Percentiles rank a stretch among this genome's conserved stretches.
phyloP scores from a whole-genome alignment of 257 asterid genomes.

The Paulownia fortunei region DNA sequence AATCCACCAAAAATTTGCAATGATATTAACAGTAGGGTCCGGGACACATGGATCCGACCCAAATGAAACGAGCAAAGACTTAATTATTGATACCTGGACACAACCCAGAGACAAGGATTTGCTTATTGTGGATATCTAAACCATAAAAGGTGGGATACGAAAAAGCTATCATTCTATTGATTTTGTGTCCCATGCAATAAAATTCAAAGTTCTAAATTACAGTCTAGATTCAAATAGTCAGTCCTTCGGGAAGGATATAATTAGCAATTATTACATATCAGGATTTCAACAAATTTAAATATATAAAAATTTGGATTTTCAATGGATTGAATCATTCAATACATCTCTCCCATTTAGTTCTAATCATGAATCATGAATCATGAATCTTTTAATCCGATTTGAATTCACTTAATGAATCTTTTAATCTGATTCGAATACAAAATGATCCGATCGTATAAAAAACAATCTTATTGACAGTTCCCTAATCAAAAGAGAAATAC shows the following conservation, averaged over 20 bases:
- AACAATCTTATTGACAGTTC: constrained; percentile 3
- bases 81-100: too few relatives aligned
- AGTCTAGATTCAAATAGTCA: neutral
- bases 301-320: neutral
- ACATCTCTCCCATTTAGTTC: neutral
- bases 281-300: too few relatives aligned
- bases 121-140: too few relatives aligned
- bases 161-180: neutral
- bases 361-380: neutral
- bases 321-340: neutral
- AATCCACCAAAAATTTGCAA: neutral
- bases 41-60: neutral
- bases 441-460: neutral
- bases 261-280: neutral
- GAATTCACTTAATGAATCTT: too few relatives aligned
- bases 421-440: neutral
- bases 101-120: too few relatives aligned
- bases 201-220: neutral
- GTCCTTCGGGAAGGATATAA: neutral
- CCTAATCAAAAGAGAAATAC: neutral
- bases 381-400: too few relatives aligned
- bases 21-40: neutral
- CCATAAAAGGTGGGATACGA: too few relatives aligned
- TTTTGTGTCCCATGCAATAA: neutral
- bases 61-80: too few relatives aligned